Evolutionary conservation across 2,329 filamentous ascomycete genomes (phyloP), one percentile per base, ranked within the genome.

Genomic region (Chaetomiaceae sp.): DNA sequence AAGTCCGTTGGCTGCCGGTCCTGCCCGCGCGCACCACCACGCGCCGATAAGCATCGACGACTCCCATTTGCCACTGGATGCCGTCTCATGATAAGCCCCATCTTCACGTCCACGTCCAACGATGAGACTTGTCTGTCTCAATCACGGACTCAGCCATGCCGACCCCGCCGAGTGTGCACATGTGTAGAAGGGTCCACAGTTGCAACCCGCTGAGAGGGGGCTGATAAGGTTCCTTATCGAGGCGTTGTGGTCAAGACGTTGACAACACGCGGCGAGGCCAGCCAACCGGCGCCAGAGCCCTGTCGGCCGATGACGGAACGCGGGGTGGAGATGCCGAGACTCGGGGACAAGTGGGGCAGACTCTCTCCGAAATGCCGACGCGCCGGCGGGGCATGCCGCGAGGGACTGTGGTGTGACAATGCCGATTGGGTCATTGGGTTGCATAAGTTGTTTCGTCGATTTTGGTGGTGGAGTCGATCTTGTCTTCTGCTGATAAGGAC

Each of bases 341-440:
- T 38, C 35, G 35, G 35, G 13, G 17, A 19, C 35, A 20, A 20
- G 35, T 38, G 35, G 35, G 17, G 35, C 16, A 20, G 16, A n/a
- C 30, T 5, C 30, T 38, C 35, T 38, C 35, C 41, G 41, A 44
- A 30, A 44, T 44, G 17, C 41, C 41, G 41, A 44, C 20, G 25
- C 23, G 30, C 30, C 30, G 30, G 30, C 30, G 14, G n/a, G 10
- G 9, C 37, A 39, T n/a, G 5, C 19, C 19, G 37, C 37, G 37
- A 12, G 30, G 30, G 9, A 8, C 14, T 33, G 10, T 17, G n/a
- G 35, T 9, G n/a, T 17, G 35, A 10, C 35, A 20, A 17, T 9
- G 37, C 16, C 8, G n/a, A 4, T 17, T 17, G 17, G 6, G 35
- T 33, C 25, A 27, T n/a, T n/a, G n/a, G n/a, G n/a, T n/a, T n/a